These are phyloP conservation scores for Xenoacremonium recifei DNA, from an alignment of 2,329 filamentous ascomycete species.

Conservation along the genomic window DNA sequence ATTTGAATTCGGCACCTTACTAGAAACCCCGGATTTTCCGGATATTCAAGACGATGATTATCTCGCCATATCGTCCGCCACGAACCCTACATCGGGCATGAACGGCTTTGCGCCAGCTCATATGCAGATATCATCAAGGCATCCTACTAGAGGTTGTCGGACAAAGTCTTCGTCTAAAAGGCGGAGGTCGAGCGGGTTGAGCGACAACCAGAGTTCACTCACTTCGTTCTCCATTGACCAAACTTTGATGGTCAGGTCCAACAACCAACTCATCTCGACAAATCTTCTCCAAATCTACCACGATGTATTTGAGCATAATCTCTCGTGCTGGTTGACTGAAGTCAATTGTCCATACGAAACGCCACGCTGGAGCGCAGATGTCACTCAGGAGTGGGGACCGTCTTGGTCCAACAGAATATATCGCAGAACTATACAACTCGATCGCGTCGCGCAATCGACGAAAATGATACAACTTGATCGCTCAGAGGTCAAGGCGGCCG, in stretches of 20 bases:
- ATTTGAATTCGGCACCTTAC: too few relatives aligned
- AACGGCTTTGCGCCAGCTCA: too few relatives aligned
- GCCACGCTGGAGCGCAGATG: slow-evolving; percentile 19
- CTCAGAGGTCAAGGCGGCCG: slow-evolving; percentile 37
- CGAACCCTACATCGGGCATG: too few relatives aligned
- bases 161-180: too few relatives aligned
- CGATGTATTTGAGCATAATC: slow-evolving; percentile 50
- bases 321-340: slow-evolving; percentile 53
- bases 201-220: too few relatives aligned
- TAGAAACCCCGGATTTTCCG: too few relatives aligned
- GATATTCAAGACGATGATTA: too few relatives aligned
- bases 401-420: slow-evolving; percentile 48
- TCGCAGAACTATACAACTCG: slow-evolving; percentile 44
- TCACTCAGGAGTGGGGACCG: slow-evolving; percentile 33
- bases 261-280: slow-evolving; percentile 39
- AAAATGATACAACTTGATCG: slow-evolving; percentile 37
- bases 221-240: slow-evolving; percentile 15
- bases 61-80: too few relatives aligned
- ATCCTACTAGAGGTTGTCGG: too few relatives aligned
- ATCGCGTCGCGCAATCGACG: slow-evolving; percentile 38
- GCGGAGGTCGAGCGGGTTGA: too few relatives aligned
- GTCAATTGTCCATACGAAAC: slow-evolving; percentile 47
- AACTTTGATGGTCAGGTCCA: slow-evolving; percentile 24
- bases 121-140: slow-evolving; percentile 9
- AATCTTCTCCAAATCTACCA: slow-evolving; percentile 48